Evolutionary conservation across 805 yeast species (phyloP), one percentile per base, ranked within the genome.

Genomic region (Saccharomycopsis babjevae): DNA sequence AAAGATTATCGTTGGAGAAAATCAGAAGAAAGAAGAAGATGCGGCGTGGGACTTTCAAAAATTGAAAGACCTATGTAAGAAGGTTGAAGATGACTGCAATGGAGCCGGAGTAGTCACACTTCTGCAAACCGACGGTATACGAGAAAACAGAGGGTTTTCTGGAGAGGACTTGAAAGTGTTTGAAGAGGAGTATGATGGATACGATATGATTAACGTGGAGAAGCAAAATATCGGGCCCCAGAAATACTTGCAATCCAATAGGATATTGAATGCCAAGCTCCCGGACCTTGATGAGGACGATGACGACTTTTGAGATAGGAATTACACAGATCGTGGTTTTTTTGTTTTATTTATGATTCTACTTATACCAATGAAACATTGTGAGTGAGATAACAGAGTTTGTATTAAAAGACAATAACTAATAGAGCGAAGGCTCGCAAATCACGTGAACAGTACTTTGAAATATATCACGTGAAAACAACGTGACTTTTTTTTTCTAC

Each of bases 201-300:
- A 46, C 55, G 34, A 40, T 28, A 30, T 28, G 52, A 32, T 42
- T 3, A 25, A 38, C 28, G 58, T 36, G 38, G 58, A 30, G 22
- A 16, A 57, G 11, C 30, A 38, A 15, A 46, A 5, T 30, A 39
- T 34, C 4, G 59, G 52, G n/a, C 32, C 50, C 25, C 54, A 55
- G 20, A 32, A 57, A n/a, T 57, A 61, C 43, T 55, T 63, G 39
- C 61, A 61, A 13, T 52, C 61, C 11, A 56, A 58, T 5, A 57
- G 42, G 59, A 61, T 63, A 1, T 56, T 60, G n/a, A 56, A 59
- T 28, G 46, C 39, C 11, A 58, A 46, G 36, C 40, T 54, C 5
- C 63, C 65, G 8, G 57, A 39, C 20, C 56, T 60, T 39, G 61
- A 59, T 22, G 62, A 62, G 2, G 62, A 59, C 16, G 55, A 43